Conservation (phyloP, 2,329 filamentous ascomycete genomes). For the Cryphonectria nitschkei region DNA sequence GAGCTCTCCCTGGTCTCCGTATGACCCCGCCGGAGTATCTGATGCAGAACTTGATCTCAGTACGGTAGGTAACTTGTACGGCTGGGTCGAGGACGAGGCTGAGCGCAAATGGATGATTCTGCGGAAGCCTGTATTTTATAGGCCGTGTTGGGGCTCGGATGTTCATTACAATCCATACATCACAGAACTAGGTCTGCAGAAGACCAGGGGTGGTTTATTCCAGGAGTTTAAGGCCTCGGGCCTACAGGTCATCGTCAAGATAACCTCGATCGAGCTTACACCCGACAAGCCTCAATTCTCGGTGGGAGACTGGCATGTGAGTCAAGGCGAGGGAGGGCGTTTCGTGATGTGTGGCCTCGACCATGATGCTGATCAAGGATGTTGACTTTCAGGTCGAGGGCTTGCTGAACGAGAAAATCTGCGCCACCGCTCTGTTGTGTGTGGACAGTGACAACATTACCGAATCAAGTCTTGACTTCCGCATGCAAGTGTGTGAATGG, state of each 20-base stretch:
- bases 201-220: slow-evolving; percentile 23
- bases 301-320: slow-evolving; percentile 55
- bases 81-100: slow-evolving; percentile 18
- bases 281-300: slow-evolving; percentile 59
- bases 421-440: slow-evolving; percentile 65
- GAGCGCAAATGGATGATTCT: slow-evolving; percentile 26
- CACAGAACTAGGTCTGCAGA: background rate
- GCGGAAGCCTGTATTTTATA: slow-evolving; percentile 12
- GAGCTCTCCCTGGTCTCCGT: background rate
- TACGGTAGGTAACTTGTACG: slow-evolving; percentile 26
- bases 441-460: slow-evolving; percentile 65
- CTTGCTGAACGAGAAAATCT: slow-evolving; percentile 64
- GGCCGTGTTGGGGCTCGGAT: background rate
- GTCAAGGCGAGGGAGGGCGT: background rate
- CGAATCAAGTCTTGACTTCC: slow-evolving; percentile 54
- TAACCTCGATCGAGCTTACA: slow-evolving; percentile 63
- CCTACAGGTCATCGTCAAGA: slow-evolving; percentile 67
- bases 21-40: background rate
- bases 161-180: slow-evolving; percentile 13
- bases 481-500: slow-evolving; percentile 43
- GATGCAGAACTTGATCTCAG: slow-evolving; percentile 6
- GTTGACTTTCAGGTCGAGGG: slow-evolving; percentile 47
- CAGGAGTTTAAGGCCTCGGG: slow-evolving; percentile 31
- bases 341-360: background rate
- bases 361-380: background rate